A percentile compares a stretch with the other conserved stretches of the same genome.
phyloP scores from a whole-genome alignment of 257 asterid genomes.

The Solanum megistacrolobum region DNA sequence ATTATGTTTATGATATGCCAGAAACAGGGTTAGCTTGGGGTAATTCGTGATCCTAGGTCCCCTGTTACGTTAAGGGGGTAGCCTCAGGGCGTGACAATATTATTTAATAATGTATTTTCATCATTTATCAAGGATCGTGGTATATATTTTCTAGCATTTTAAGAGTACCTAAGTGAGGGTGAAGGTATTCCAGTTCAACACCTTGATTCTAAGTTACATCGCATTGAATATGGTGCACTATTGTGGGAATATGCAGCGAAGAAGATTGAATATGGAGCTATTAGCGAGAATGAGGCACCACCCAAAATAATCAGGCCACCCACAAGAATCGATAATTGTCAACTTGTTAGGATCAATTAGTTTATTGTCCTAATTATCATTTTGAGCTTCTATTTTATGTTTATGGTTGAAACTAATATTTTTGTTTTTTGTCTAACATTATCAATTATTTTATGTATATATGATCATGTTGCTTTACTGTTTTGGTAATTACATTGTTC shows the following conservation, averaged over 20 bases:
- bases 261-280: background rate
- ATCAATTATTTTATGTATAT: too few relatives aligned
- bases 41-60: too few relatives aligned
- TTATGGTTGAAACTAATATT: background rate
- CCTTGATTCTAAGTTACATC: background rate
- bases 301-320: background rate
- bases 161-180: background rate
- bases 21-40: too few relatives aligned
- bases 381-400: background rate
- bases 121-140: background rate
- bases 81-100: too few relatives aligned
- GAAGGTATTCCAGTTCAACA: too few relatives aligned
- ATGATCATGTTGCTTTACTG: background rate
- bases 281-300: background rate
- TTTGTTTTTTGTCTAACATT: too few relatives aligned
- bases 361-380: background rate
- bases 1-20: too few relatives aligned
- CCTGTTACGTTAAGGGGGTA: too few relatives aligned
- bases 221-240: too few relatives aligned
- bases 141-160: background rate
- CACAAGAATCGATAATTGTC: background rate
- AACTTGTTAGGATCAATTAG: background rate
- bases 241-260: background rate
- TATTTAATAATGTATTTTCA: background rate
- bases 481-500: background rate